Conservation (phyloP, 2,329 filamentous ascomycete genomes). For the Epichloe gansuensis region DNA sequence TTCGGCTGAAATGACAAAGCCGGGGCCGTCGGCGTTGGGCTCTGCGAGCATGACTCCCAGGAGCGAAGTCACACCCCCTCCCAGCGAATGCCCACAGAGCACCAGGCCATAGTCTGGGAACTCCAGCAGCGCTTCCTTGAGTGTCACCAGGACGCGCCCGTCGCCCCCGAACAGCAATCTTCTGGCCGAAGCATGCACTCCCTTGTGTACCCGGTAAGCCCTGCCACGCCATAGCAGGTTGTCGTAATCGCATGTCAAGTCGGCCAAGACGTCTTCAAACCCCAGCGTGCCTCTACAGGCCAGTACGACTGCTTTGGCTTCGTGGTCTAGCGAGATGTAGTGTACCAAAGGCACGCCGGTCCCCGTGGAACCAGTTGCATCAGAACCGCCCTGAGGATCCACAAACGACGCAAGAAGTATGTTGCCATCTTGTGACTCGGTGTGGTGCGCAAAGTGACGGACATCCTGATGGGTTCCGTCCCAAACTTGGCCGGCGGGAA, state of each 20-base stretch:
- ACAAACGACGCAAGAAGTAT: constrained; percentile 59
- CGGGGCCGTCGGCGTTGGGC: constrained; percentile 39
- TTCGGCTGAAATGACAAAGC: constrained; percentile 48
- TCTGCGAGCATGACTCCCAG: constrained; percentile 60
- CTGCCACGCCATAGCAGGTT: constrained; percentile 49
- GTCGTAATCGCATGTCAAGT: constrained; percentile 64
- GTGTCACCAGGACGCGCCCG: constrained; percentile 51
- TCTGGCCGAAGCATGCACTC: constrained; percentile 57
- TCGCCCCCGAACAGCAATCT: constrained; percentile 55
- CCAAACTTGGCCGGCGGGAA: constrained; percentile 27
- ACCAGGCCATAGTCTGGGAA: constrained; percentile 59
- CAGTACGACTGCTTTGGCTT: constrained; percentile 59
- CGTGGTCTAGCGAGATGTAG: constrained; percentile 59
- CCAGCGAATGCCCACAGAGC: constrained; percentile 56
- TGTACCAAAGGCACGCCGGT: constrained; percentile 59
- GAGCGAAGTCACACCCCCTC: constrained; percentile 56
- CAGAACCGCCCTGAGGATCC: constrained; percentile 54
- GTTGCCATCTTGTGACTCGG: constrained; percentile 41
- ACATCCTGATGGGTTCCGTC: constrained; percentile 46
- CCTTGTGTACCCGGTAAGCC: constrained; percentile 59
- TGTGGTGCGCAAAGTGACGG: constrained; percentile 50
- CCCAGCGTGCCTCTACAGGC: constrained; percentile 60
- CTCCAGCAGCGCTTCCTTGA: constrained; percentile 51
- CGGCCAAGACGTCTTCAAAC: constrained; percentile 60
- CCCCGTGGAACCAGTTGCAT: constrained; percentile 49